Evolutionary conservation across 1,139 yeast genomes (phyloP), one percentile per base, ranked within the genome.

Genomic region (Spathaspora sp.): DNA sequence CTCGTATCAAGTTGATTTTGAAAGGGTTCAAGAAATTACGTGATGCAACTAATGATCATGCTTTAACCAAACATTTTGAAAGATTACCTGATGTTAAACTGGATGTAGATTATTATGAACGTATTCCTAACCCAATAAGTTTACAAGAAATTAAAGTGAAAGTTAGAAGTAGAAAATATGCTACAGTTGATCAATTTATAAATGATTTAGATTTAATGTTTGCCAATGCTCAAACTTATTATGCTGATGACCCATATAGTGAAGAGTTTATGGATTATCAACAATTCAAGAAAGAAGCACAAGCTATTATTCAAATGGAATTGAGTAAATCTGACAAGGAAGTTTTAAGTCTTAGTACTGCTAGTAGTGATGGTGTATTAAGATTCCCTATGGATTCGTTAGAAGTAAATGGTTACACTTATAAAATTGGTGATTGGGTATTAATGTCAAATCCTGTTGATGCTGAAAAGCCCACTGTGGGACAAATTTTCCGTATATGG

Each of bases 341-440:
- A 47, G 85, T 84, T 56, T 81, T 87, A 56, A 83, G 85, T 31
- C 77, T 83, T 38, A 88, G 83, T 49, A 82, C 87, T 15, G 72
- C 78, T 18, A 80, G 80, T 25, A 71, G 77, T 26, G 78, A 74
- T 51, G 78, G 79, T 36, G 65, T 74, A 42, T 72, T 86, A 39
- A 82, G 95, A 51, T 76, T 83, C 53, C 96, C 97, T 6, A 74
- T 91, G 48, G 96, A 90, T 62, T 78, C 80, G 45, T 78, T 89
- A 41, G 85, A 82, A 43, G 80, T 84, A 42, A 79, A 84, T 52
- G 95, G 91, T 2, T 84, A 81, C 54, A 72, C 74, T 9, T 93
- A 88, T 67, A 80, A 79, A 53, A 90, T 93, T 41, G 99, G 99
- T 50, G 97, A 91, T 65, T 93, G 99, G 99, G 89, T 93, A 8